These are phyloP conservation scores for Claviceps maximensis DNA, from an alignment of 2,329 filamentous ascomycete genomes.

Conservation along the genomic window DNA sequence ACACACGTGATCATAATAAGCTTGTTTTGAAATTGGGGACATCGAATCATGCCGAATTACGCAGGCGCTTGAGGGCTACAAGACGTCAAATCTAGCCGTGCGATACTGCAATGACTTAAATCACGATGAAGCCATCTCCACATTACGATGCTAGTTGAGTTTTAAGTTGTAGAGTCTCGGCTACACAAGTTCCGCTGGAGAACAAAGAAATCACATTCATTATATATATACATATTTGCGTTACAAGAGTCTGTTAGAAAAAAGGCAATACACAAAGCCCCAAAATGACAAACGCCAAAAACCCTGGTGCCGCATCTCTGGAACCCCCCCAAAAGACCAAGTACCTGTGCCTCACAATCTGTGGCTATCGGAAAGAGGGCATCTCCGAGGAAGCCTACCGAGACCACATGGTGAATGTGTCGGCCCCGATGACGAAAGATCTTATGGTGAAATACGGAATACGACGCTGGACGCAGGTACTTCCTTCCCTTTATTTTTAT, in stretches of 20 bases:
- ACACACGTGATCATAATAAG: too few species aligned
- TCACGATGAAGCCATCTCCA: neutral
- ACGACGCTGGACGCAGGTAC: constrained; percentile 30
- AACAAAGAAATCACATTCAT: too few species aligned
- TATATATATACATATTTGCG: too few species aligned
- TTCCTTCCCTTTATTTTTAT: neutral
- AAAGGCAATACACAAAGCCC: too few species aligned
- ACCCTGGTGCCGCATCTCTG: neutral
- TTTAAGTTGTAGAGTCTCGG: too few species aligned
- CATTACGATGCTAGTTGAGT: neutral
- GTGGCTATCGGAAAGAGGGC: constrained; percentile 31
- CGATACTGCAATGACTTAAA: neutral
- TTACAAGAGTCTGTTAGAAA: too few species aligned
- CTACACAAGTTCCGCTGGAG: too few species aligned
- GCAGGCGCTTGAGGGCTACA: neutral
- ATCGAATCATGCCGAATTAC: too few species aligned
- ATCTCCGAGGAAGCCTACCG: constrained; percentile 34
- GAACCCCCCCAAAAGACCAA: constrained; percentile 2
- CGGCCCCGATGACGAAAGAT: constrained; percentile 31
- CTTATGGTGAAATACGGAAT: constrained; percentile 37
- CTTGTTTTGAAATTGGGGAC: too few species aligned
- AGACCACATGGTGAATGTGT: constrained; percentile 31
- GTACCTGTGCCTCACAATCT: constrained; percentile 33
- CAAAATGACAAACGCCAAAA: neutral
- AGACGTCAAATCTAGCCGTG: too few species aligned